Conservation (phyloP, 2,329 filamentous ascomycete species). For the Rhexocercosporidium sp. region DNA sequence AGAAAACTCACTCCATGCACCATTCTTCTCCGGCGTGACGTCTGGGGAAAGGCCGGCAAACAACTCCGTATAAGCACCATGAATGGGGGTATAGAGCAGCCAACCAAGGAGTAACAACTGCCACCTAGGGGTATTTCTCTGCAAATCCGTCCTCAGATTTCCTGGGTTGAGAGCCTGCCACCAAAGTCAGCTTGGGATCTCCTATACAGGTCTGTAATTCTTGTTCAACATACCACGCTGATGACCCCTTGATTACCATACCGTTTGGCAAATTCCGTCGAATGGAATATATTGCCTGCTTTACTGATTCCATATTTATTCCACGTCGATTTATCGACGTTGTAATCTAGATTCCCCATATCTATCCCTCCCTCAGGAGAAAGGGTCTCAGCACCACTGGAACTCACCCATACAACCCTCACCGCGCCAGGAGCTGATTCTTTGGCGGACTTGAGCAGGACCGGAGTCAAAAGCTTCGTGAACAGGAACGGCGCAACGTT, state of each 20-base stretch:
- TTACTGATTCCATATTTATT: slow-evolving; percentile 37
- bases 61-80: slow-evolving; percentile 40
- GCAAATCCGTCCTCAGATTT: slow-evolving; percentile 35
- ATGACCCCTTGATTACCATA: slow-evolving; percentile 33
- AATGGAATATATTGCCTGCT: slow-evolving; percentile 36
- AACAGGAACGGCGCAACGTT: slow-evolving; percentile 46
- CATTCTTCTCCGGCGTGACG: slow-evolving; percentile 35
- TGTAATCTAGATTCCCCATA: slow-evolving; percentile 36
- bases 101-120: slow-evolving; percentile 15
- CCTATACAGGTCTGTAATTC: too few species aligned
- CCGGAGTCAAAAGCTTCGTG: slow-evolving; percentile 45
- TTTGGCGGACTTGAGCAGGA: slow-evolving; percentile 41
- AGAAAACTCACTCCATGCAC: slow-evolving; percentile 34
- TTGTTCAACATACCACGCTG: slow-evolving; percentile 37
- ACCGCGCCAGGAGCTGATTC: slow-evolving; percentile 35
- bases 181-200: too few species aligned
- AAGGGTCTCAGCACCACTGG: slow-evolving; percentile 35
- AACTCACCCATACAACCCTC: slow-evolving; percentile 44
- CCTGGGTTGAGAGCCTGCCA: slow-evolving; percentile 37
- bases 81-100: slow-evolving; percentile 30
- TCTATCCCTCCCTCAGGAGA: slow-evolving; percentile 32
- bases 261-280: slow-evolving; percentile 33
- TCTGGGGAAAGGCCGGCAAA: slow-evolving; percentile 38
- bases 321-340: slow-evolving; percentile 24
- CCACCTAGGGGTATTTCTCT: slow-evolving; percentile 25